phyloP scores from a whole-genome alignment of 192 early-diverging fungal species.

The Geosiphon pyriformis region DNA sequence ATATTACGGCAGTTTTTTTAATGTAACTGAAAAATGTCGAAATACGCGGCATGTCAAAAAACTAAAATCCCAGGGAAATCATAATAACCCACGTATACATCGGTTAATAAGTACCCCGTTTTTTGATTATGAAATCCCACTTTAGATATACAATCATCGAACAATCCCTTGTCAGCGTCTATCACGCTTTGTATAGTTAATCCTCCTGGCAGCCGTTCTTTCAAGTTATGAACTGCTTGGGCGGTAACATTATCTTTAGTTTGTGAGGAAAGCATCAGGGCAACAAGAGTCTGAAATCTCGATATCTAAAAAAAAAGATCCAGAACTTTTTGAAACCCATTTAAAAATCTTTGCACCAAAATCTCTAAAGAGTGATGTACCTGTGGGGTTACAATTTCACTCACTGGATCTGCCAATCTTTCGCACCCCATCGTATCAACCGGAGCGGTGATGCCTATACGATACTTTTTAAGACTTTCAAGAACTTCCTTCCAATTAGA shows the following conservation, averaged over 20 bases:
- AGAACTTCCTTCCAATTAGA: slow-evolving; percentile 9
- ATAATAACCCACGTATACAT: no score
- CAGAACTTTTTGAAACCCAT: not conserved
- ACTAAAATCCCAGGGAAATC: no score
- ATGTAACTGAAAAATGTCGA: slow-evolving; percentile 53
- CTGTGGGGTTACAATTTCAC: slow-evolving; percentile 31
- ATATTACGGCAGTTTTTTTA: slow-evolving; percentile 71
- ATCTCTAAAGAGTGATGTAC: slow-evolving; percentile 12
- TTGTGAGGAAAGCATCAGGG: slow-evolving; percentile 88
- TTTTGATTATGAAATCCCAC: slow-evolving; percentile 93
- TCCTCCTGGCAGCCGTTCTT: slow-evolving; percentile 58
- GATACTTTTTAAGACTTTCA: slow-evolving; percentile 58
- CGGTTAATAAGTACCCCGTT: slow-evolving; percentile 38
- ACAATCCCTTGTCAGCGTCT: slow-evolving; percentile 47
- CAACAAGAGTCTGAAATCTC: slow-evolving; percentile 79
- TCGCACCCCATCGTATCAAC: slow-evolving; percentile 91
- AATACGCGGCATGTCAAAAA: no score
- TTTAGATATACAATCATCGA: slow-evolving; percentile 69
- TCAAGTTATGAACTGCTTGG: slow-evolving; percentile 65
- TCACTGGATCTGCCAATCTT: slow-evolving; percentile 49
- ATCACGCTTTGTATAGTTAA: slow-evolving; percentile 63
- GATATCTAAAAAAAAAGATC: slow-evolving; percentile 36
- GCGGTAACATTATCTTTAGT: slow-evolving; percentile 89
- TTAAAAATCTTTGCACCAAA: not conserved
- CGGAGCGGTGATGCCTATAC: slow-evolving; percentile 60